Evolutionary conservation across 106 monocot species (phyloP).

Genomic region (Xerophyta viscosa): DNA sequence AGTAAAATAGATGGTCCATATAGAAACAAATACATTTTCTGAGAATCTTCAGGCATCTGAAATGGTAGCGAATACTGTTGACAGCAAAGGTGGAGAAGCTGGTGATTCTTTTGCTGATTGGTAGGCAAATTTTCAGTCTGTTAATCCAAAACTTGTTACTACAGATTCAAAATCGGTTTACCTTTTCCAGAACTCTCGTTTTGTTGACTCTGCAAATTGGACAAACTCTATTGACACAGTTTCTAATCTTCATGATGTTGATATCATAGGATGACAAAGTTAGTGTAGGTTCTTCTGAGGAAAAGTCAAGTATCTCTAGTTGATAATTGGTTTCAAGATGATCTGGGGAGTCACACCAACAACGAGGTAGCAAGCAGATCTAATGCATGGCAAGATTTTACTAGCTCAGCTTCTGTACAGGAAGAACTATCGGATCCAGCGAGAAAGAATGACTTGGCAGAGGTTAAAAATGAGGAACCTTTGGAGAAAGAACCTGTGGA

Average conservation of each 20-base stretch:
- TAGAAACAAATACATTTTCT: slow-evolving; percentile 12
- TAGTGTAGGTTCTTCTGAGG: slow-evolving; percentile 4
- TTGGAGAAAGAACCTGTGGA: slow-evolving; percentile 7
- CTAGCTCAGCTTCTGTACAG: slow-evolving; percentile 14
- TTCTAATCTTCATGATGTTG: too few species aligned
- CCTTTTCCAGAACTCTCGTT: not conserved
- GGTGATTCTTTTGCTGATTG: slow-evolving; percentile 49
- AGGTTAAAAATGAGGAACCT: slow-evolving; percentile 8
- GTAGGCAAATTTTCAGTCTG: slow-evolving; percentile 69
- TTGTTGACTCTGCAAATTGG: not conserved
- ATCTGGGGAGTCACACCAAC: slow-evolving; percentile 12
- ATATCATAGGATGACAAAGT: not conserved
- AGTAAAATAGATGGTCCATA: slow-evolving; percentile 7
- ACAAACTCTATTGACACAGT: not conserved
- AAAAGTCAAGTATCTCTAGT: slow-evolving; percentile 1
- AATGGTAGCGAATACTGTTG: slow-evolving; percentile 6
- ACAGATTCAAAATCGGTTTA: slow-evolving; percentile 4
- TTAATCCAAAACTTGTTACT: slow-evolving; percentile 10
- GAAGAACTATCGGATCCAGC: slow-evolving; percentile 7
- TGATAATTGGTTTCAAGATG: slow-evolving; percentile 10
- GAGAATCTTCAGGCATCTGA: slow-evolving; percentile 23
- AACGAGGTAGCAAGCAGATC: slow-evolving; percentile 12
- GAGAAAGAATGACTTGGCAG: slow-evolving; percentile 3
- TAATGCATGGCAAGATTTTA: slow-evolving; percentile 48
- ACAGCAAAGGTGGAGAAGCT: slow-evolving; percentile 10